These are phyloP conservation scores for Rhizophora apiculata DNA, from an alignment of 345 rosid species.

Conservation along the genomic window DNA sequence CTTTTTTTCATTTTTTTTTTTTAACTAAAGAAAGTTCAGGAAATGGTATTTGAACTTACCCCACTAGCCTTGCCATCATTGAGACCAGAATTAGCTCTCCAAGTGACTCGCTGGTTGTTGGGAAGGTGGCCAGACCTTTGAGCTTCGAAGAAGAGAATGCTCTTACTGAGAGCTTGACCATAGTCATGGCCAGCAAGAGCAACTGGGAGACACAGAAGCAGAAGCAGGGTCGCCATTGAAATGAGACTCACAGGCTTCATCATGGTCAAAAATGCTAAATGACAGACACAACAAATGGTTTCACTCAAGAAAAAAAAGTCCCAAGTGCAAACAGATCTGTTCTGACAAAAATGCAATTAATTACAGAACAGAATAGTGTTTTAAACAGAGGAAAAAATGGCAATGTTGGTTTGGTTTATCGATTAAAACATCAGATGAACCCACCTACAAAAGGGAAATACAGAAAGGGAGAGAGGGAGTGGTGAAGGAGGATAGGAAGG, in stretches of 20 bases:
- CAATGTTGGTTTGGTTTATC: constrained; percentile 45
- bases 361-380: constrained; percentile 11
- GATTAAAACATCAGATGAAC: constrained; percentile 42
- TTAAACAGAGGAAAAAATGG: constrained; percentile 6
- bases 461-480: constrained; percentile 17
- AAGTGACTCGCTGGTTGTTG: constrained; percentile 72
- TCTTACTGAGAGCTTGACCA: constrained; percentile 81
- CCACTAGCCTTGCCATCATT: constrained; percentile 95
- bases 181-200: constrained; percentile 86
- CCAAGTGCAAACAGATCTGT: constrained; percentile 12
- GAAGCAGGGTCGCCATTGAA: constrained; percentile 44
- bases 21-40: not conserved
- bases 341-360: not conserved
- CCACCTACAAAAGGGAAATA: constrained; percentile 20
- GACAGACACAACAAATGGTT: not conserved
- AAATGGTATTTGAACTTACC: constrained; percentile 41
- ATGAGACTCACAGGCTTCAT: constrained; percentile 30
- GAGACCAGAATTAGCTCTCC: constrained; percentile 93
- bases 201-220: constrained; percentile 54
- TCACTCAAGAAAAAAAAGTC: not conserved
- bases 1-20: too few relatives aligned
- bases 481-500: constrained; percentile 24
- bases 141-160: constrained; percentile 96
- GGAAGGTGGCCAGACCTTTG: constrained; percentile 97
- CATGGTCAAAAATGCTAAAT: constrained; percentile 5